Evolutionary conservation across 106 monocot species (phyloP).

Genomic region (Apostasia ramifera): DNA sequence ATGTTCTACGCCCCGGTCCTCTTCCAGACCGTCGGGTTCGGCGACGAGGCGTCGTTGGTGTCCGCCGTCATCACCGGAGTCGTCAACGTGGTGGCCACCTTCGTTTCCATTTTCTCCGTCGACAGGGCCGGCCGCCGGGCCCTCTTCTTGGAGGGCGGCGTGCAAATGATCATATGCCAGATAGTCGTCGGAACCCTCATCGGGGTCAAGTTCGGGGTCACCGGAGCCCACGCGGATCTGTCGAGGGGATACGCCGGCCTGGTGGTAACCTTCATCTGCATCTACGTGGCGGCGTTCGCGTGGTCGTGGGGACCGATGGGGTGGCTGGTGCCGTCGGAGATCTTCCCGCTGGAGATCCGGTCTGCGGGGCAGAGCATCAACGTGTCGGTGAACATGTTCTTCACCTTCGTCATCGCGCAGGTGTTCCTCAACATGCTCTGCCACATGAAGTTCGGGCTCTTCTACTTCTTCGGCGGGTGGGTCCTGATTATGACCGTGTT

Average conservation of each 20-base stretch:
- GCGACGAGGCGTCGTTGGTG: neutral
- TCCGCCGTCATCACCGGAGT: neutral
- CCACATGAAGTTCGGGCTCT: slow-evolving; percentile 12
- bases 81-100: slow-evolving; percentile 3
- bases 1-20: slow-evolving; percentile 12
- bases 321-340: slow-evolving; percentile 22
- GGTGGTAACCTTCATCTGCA: slow-evolving; percentile 14
- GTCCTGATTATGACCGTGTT: neutral
- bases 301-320: slow-evolving; percentile 26
- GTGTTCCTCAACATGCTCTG: slow-evolving; percentile 11
- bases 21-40: slow-evolving; percentile 5
- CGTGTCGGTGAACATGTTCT: slow-evolving; percentile 16
- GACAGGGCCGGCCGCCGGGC: neutral
- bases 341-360: slow-evolving; percentile 25
- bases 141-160: slow-evolving; percentile 1
- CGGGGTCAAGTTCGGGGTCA: slow-evolving; percentile 7
- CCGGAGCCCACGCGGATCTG: slow-evolving; percentile 2
- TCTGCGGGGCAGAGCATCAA: slow-evolving; percentile 17
- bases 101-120: neutral
- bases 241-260: neutral
- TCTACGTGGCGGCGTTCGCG: slow-evolving; percentile 25
- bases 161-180: slow-evolving; percentile 12
- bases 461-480: slow-evolving; percentile 8
- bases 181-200: slow-evolving; percentile 17
- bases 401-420: slow-evolving; percentile 11